Percentiles rank a stretch among this genome's conserved stretches.
Conservation (phyloP, 2,329 filamentous ascomycete species). For the Nannizziopsis barbatae region DNA sequence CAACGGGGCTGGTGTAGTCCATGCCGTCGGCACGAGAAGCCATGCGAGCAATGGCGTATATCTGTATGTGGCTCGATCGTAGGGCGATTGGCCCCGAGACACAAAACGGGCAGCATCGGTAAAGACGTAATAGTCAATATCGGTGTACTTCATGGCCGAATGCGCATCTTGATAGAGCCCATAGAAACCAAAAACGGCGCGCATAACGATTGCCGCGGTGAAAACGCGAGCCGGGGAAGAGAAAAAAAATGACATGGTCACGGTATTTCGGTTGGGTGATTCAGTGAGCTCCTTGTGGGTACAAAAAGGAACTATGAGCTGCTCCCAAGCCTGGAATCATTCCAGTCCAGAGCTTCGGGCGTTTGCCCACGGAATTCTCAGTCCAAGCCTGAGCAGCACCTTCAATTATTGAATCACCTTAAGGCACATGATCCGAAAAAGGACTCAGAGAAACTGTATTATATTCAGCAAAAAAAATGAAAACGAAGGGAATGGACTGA, state of each 20-base stretch:
- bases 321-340: too few relatives aligned
- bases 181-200: slow-evolving; percentile 66
- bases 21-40: slow-evolving; percentile 72
- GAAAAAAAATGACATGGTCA: slow-evolving; percentile 20
- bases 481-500: too few relatives aligned
- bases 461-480: too few relatives aligned
- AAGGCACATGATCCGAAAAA: too few relatives aligned
- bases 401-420: too few relatives aligned
- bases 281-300: too few relatives aligned
- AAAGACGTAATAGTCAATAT: slow-evolving; percentile 98
- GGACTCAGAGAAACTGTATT: too few relatives aligned
- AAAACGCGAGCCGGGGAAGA: slow-evolving; percentile 27
- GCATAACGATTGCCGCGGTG: slow-evolving; percentile 46
- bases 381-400: too few relatives aligned
- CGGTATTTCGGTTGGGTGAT: not conserved
- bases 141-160: slow-evolving; percentile 91
- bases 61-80: slow-evolving; percentile 84
- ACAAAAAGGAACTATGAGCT: too few relatives aligned
- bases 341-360: too few relatives aligned
- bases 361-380: too few relatives aligned
- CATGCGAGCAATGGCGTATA: slow-evolving; percentile 92
- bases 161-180: slow-evolving; percentile 86
- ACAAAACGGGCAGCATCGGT: slow-evolving; percentile 82
- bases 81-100: slow-evolving; percentile 59
- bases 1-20: slow-evolving; percentile 27